These are phyloP conservation scores for Claviceps digitariae DNA, from an alignment of 2,329 filamentous ascomycete genomes.

Conservation along the genomic window DNA sequence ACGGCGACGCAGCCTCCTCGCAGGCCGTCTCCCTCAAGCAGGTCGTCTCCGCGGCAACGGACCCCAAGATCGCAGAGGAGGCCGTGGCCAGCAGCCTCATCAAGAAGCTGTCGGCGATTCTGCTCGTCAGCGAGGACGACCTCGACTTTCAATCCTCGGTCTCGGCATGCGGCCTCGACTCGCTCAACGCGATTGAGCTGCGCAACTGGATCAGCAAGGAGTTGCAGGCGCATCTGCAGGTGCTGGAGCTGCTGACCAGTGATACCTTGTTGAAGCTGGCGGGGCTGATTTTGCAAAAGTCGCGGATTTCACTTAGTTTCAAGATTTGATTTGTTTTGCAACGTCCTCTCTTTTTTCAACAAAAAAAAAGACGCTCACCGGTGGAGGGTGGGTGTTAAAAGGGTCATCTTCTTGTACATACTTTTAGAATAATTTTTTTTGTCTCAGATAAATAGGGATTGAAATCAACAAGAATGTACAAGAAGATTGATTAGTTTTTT, in stretches of 20 bases:
- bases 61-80: conserved; percentile 7
- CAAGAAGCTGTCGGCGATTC: conserved; percentile 22
- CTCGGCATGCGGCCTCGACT: conserved; percentile 25
- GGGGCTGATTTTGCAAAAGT: conserved; percentile 14
- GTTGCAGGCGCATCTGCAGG: conserved; percentile 30
- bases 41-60: background rate
- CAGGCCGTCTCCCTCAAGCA: conserved; percentile 10
- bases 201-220: conserved; percentile 37
- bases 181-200: conserved; percentile 35
- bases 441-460: no score
- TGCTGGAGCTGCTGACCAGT: conserved; percentile 40
- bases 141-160: conserved; percentile 10
- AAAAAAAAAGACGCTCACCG: no score
- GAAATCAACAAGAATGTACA: no score
- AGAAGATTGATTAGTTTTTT: no score
- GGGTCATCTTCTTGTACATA: background rate
- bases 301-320: conserved; percentile 9
- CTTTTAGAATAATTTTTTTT: no score
- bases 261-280: conserved; percentile 22
- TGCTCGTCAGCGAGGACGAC: conserved; percentile 11
- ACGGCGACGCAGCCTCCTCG: background rate
- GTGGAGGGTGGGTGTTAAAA: background rate
- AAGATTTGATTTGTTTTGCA: no score
- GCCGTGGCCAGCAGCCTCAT: conserved; percentile 12
- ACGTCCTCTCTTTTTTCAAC: no score